phyloP scores from a whole-genome alignment of 768 basidiomycete genomes.

The Hypholoma sublateritium region DNA sequence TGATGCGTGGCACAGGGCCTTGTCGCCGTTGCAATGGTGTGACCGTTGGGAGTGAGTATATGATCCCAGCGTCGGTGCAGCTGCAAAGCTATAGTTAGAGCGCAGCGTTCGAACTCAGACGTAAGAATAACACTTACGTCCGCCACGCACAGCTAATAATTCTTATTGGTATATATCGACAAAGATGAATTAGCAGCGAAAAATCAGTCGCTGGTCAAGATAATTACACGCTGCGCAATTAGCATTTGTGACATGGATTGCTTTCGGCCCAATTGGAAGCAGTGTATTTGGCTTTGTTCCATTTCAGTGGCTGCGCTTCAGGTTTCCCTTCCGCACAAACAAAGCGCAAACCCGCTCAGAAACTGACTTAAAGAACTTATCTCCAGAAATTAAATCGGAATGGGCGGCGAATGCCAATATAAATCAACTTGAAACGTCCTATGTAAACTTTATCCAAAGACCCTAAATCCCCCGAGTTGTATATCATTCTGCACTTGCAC shows the following conservation, averaged over 20 bases:
- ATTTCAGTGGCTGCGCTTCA: slow-evolving; percentile 26
- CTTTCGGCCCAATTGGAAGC: slow-evolving; percentile 11
- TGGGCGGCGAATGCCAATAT: too few relatives aligned
- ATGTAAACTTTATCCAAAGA: slow-evolving; percentile 50
- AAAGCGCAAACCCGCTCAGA: too few relatives aligned
- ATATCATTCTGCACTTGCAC: slow-evolving; percentile 22
- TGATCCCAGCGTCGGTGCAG: neutral
- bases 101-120: neutral
- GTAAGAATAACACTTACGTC: neutral
- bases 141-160: neutral
- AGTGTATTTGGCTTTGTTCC: slow-evolving; percentile 42
- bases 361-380: neutral
- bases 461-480: slow-evolving; percentile 48
- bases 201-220: neutral
- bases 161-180: neutral
- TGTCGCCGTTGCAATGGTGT: neutral
- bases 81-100: slow-evolving; percentile 6
- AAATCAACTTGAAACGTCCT: neutral
- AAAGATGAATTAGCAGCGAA: neutral
- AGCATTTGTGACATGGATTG: neutral
- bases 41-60: neutral
- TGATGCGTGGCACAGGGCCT: neutral
- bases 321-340: neutral
- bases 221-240: neutral
- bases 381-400: neutral